Evolutionary conservation across 768 basidiomycete genomes (phyloP).

Genomic region (Sporobolomyces phaffii): DNA sequence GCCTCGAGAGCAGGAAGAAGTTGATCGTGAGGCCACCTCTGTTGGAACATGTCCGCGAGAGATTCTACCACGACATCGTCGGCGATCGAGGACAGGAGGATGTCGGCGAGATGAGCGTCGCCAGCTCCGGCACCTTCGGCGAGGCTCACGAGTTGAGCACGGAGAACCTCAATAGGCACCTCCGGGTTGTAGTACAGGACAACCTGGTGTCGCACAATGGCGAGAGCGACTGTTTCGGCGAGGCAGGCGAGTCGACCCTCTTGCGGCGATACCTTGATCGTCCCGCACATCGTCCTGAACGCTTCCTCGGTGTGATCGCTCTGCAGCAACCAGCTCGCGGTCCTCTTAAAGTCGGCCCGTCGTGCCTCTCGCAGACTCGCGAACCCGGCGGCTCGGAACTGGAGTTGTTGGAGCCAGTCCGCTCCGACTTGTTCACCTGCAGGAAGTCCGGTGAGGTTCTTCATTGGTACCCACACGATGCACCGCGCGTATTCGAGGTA

Average conservation of each 20-base stretch:
- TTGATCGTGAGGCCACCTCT: background rate
- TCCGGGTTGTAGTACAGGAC: background rate
- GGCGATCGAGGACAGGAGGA: slow-evolving; percentile 15
- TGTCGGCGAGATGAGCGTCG: slow-evolving; percentile 22
- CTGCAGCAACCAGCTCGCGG: slow-evolving; percentile 61
- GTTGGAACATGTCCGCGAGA: background rate
- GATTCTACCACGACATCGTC: slow-evolving; percentile 25
- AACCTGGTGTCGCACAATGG: background rate
- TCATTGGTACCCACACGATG: slow-evolving; percentile 57
- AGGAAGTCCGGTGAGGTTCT: slow-evolving; percentile 46
- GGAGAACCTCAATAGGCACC: background rate
- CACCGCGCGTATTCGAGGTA: slow-evolving; percentile 75
- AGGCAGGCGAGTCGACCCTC: slow-evolving; percentile 58
- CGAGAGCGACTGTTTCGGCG: slow-evolving; percentile 23
- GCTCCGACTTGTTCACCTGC: slow-evolving; percentile 25
- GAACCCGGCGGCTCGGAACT: slow-evolving; percentile 72
- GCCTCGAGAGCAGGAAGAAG: background rate
- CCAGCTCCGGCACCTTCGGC: slow-evolving; percentile 14
- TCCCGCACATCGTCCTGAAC: slow-evolving; percentile 62
- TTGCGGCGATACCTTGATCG: slow-evolving; percentile 44
- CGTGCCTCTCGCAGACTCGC: slow-evolving; percentile 61
- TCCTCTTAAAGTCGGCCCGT: slow-evolving; percentile 59
- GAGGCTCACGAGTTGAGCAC: background rate
- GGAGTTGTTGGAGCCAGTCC: slow-evolving; percentile 48
- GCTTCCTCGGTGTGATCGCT: slow-evolving; percentile 46